These are phyloP conservation scores for Eucalyptus melliodora DNA, from an alignment of 345 rosid species.

Conservation along the genomic window DNA sequence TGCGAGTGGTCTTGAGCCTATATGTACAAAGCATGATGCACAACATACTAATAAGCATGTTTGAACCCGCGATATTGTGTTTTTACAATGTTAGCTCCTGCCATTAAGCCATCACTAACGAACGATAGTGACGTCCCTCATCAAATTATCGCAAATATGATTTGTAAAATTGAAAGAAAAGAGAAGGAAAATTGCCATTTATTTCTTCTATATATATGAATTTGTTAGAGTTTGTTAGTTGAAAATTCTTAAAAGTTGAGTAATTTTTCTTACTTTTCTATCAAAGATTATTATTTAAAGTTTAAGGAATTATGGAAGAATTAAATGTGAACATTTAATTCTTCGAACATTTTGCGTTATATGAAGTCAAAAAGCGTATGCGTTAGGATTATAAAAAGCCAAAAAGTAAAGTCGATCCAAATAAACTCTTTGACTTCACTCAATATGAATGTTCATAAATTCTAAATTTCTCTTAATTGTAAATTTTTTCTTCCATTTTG, in stretches of 20 bases:
- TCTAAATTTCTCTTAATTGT: background rate
- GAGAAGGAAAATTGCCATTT: too few relatives aligned
- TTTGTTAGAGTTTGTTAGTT: too few relatives aligned
- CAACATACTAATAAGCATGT: background rate
- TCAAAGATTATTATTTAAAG: background rate
- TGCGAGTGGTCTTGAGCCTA: too few relatives aligned
- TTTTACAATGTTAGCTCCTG: background rate
- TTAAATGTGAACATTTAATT: background rate
- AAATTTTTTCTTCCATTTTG: background rate
- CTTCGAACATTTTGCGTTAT: too few relatives aligned
- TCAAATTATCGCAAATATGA: background rate
- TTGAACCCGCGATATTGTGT: background rate
- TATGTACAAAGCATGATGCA: background rate
- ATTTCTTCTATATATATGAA: too few relatives aligned
- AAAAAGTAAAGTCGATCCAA: background rate
- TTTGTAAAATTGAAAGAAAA: background rate
- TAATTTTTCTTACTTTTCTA: background rate
- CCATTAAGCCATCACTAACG: background rate
- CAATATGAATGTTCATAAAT: background rate
- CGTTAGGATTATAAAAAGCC: background rate
- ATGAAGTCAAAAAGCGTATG: too few relatives aligned
- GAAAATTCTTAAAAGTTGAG: background rate
- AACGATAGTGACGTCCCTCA: background rate
- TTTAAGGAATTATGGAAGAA: too few relatives aligned
- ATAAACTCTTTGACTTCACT: background rate